Evolutionary conservation across 2,329 filamentous ascomycete genomes (phyloP).

Genomic region (Trichoderma pleuroti): DNA sequence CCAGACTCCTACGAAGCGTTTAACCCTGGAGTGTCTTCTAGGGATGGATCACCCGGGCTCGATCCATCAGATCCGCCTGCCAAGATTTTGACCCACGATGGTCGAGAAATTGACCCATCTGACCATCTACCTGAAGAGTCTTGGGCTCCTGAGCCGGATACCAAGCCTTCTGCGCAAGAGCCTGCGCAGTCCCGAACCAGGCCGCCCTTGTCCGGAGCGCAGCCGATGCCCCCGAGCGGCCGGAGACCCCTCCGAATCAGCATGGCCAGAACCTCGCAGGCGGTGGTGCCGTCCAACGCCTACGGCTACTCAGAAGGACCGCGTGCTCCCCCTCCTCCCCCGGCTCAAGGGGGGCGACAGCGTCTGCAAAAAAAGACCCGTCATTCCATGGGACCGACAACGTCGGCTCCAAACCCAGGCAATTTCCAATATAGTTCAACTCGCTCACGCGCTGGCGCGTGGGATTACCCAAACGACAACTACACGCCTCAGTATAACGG

Average conservation of each 20-base stretch:
- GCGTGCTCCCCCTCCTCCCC: constrained; percentile 28
- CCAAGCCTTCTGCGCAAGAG: constrained; percentile 32
- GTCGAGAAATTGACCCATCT: constrained; percentile 73
- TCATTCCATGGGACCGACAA: constrained; percentile 38
- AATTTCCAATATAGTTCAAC: constrained; percentile 41
- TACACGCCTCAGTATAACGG: constrained; percentile 42
- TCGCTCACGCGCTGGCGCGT: constrained; percentile 46
- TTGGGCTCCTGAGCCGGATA: constrained; percentile 74
- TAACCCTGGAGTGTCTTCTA: constrained; percentile 54
- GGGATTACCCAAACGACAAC: constrained; percentile 54
- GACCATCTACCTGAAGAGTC: constrained; percentile 74
- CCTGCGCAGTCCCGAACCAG: constrained; percentile 37
- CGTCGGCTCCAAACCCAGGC: constrained; percentile 46
- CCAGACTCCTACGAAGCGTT: constrained; percentile 73
- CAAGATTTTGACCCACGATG: constrained; percentile 73
- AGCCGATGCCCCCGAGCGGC: constrained; percentile 48
- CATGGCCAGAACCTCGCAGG: constrained; percentile 45
- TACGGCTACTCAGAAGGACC: constrained; percentile 33
- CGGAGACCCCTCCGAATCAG: constrained; percentile 50
- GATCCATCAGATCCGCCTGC: constrained; percentile 54
- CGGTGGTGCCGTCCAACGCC: constrained; percentile 33
- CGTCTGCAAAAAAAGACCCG: constrained; percentile 62
- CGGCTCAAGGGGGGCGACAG: constrained; percentile 45
- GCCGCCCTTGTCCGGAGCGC: constrained; percentile 49
- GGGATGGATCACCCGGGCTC: constrained; percentile 26